Percentiles rank a stretch among this genome's conserved stretches.
These are phyloP conservation scores for Backusella tuberculispora DNA, from an alignment of 192 early-diverging fungal species.

Conservation along the genomic window DNA sequence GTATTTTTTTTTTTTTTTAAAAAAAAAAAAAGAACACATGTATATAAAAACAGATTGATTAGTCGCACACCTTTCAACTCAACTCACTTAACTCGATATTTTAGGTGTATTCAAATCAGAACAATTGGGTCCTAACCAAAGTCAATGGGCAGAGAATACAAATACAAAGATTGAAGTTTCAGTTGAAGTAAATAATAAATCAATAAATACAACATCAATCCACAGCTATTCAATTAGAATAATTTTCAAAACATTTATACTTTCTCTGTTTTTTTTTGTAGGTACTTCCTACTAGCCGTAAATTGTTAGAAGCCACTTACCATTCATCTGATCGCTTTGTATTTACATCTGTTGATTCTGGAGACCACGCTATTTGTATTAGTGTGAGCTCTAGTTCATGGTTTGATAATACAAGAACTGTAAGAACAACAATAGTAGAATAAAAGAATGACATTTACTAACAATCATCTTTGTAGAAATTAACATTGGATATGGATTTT, in stretches of 20 bases:
- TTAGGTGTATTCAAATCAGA: slow-evolving; percentile 78
- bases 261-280: slow-evolving; percentile 19
- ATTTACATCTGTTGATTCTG: slow-evolving; percentile 88
- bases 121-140: slow-evolving; percentile 70
- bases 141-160: slow-evolving; percentile 64
- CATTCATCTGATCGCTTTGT: slow-evolving; percentile 78
- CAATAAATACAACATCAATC: background rate
- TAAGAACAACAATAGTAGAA: slow-evolving; percentile 34
- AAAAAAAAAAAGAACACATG: no score
- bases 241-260: no score
- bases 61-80: no score
- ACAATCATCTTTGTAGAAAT: slow-evolving; percentile 33
- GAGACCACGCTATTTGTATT: slow-evolving; percentile 93
- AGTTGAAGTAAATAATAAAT: slow-evolving; percentile 58
- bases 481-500: slow-evolving; percentile 52
- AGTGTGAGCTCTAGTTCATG: slow-evolving; percentile 64
- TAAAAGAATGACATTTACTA: background rate
- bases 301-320: slow-evolving; percentile 79
- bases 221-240: no score
- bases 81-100: background rate
- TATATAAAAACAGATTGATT: no score
- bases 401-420: slow-evolving; percentile 72
- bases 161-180: slow-evolving; percentile 68
- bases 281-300: slow-evolving; percentile 49
- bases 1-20: background rate